Base-by-base conservation (phyloP, 306 rosid species). In the Chamaecrista fasciculata region DNA sequence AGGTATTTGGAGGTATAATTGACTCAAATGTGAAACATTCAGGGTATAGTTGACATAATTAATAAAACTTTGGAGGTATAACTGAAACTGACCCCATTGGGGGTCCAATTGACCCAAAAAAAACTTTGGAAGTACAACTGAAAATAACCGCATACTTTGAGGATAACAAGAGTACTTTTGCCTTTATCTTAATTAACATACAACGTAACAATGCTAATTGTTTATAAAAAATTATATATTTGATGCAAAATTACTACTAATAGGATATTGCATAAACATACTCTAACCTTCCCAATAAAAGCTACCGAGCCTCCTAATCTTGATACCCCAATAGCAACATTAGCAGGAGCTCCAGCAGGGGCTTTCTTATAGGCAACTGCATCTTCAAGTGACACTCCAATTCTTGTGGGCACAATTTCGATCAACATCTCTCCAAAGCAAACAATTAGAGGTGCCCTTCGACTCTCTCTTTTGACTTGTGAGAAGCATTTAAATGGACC, bases 351-450 rank as follows among this genome's bases (percentile, higher is more conserved):
- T 37, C 81, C 76, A 71, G 75, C 59, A 52, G 78, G 71, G 49
- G 64, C 59, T 46, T 52, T 80, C 68, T 43, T 66, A 76, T 58
- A 80, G 33, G 33, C 21, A 34, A 7, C 11, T 44, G 81, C 68
- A 52, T 76, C 84, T 48, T 75, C 68, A 52, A 80, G 44, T 16
- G 78, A 66, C 40, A 76, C 72, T 61, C 72, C 68, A 51, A 8
- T 6, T 28, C 2, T 40, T 60, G 75, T 25, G 0, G 78, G 78
- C 16, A 71, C 72, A 6, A 80, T 23, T 51, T 80, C 53, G 0
- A 80, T 25, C 69, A 66, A 71, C 76, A 80, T 80, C 49, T 75
- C 84, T 23, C 84, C 84, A 75, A 75, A 79, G 47, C 80, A 82
- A 50, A 79, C 66, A 34, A 72, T 48, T 26, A 60, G 26, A 16